A percentile compares a stretch with the other conserved stretches of the same genome.
Conservation (phyloP, 31 red algal genomes). For the Asparagopsis taxiformis region DNA sequence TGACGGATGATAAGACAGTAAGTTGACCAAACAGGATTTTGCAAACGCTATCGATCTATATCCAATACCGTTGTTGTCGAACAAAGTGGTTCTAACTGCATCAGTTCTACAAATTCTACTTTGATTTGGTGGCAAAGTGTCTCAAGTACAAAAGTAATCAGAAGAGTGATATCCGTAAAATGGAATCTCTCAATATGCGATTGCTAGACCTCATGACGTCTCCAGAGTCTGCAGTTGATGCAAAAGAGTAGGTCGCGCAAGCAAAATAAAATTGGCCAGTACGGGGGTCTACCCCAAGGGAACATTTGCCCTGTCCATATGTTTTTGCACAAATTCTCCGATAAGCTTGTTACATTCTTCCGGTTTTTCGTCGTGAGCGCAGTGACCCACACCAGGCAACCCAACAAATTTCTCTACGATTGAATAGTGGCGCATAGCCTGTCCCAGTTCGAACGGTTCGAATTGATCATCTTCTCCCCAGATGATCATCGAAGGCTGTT, state of each 20-base stretch:
- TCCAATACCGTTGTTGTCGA: too few relatives aligned
- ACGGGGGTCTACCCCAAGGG: background rate
- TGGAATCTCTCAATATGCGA: conserved; percentile 54
- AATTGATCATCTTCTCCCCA: conserved; percentile 89
- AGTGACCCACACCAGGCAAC: conserved; percentile 80
- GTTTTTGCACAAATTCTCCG: conserved; percentile 44
- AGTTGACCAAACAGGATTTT: too few relatives aligned
- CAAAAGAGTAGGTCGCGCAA: background rate
- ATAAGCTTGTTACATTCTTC: conserved; percentile 65
- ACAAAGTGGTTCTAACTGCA: too few relatives aligned
- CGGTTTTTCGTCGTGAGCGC: conserved; percentile 92
- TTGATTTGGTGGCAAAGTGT: too few relatives aligned
- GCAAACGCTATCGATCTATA: too few relatives aligned
- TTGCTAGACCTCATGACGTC: conserved; percentile 55
- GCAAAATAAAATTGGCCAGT: background rate
- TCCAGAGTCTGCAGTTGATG: conserved; percentile 34
- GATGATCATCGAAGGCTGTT: conserved; percentile 56
- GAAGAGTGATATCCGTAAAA: conserved; percentile 57
- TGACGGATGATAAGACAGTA: conserved; percentile 64
- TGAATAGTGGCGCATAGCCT: conserved; percentile 41
- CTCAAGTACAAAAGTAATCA: conserved; percentile 60
- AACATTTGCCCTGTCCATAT: conserved; percentile 2
- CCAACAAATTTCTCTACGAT: conserved; percentile 62
- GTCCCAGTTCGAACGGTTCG: conserved; percentile 75
- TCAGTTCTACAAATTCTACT: too few relatives aligned